Conservation (phyloP, 768 basidiomycete genomes). For the Inosperma sp. region DNA sequence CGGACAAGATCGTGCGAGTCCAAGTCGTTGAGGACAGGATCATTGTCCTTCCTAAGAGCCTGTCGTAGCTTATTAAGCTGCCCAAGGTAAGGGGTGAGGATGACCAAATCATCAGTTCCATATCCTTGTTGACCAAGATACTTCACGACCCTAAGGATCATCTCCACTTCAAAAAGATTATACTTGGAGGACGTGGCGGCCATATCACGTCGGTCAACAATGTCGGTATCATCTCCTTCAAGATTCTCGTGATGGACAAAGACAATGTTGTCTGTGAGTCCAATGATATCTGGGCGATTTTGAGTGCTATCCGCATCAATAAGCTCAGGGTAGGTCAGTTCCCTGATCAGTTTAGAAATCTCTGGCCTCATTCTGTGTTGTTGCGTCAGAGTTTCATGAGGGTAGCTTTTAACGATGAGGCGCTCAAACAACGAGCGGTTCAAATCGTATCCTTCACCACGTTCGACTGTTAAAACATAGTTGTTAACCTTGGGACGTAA, state of each 20-base stretch:
- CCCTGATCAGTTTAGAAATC: conserved; percentile 56
- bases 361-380: conserved; percentile 78
- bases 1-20: conserved; percentile 54
- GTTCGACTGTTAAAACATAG: conserved; percentile 61
- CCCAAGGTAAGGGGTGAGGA: conserved; percentile 67
- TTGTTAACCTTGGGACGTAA: conserved; percentile 68
- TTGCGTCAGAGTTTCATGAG: conserved; percentile 48
- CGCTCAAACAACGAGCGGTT: conserved; percentile 68
- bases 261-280: conserved; percentile 56
- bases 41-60: conserved; percentile 41
- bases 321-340: conserved; percentile 62
- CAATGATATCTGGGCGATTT: conserved; percentile 48
- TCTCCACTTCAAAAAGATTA: conserved; percentile 54
- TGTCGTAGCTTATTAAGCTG: conserved; percentile 49
- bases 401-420: conserved; percentile 55
- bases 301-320: conserved; percentile 48
- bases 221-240: conserved; percentile 43
- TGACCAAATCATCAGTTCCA: conserved; percentile 51
- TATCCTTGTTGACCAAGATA: conserved; percentile 70
- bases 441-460: conserved; percentile 60
- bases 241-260: conserved; percentile 55
- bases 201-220: conserved; percentile 44
- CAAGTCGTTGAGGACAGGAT: conserved; percentile 60
- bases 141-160: conserved; percentile 60
- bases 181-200: conserved; percentile 53